Evolutionary conservation across 306 rosid species (phyloP), one percentile per base, ranked within the genome.

Genomic region (Sophora flavescens): DNA sequence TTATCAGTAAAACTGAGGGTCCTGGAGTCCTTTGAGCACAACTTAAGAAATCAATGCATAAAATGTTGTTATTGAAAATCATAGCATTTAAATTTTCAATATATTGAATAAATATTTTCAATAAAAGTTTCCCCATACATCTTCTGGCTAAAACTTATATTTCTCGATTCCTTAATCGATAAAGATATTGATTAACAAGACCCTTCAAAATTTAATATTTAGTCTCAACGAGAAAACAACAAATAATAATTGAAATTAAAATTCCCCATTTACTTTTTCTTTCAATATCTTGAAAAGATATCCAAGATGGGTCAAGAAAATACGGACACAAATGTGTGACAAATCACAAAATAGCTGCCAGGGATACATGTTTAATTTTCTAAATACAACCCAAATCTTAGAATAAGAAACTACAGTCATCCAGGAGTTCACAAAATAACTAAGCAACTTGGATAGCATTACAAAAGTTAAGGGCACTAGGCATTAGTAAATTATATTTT

Each of bases 331-430:
- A 74, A 68, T 60, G 77, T 77, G 83, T 74, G 50, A n/a, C n/a
- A n/a, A n/a, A n/a, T n/a, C n/a, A n/a, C n/a, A n/a, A n/a, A n/a
- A n/a, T n/a, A n/a, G n/a, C n/a, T n/a, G n/a, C 72, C 74, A 79
- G 36, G 41, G 68, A 67, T 74, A 75, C 50, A 36, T 4, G 69
- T 64, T 77, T 45, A 57, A 53, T 77, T 26, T 66, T 86, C 86
- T 76, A 84, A 70, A 36, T 79, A 82, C 82, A 75, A 50, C 76
- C 44, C 44, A 56, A 82, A 76, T 63, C 87, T 78, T 71, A 65
- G 63, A 63, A 45, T 45, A 77, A 17, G 54, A 79, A 36, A 83
- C 64, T 81, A 87, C 77, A 85, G 78, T 82, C 84, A 86, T 83
- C 88, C 80, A 42, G n/a, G 56, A 26, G 22, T 69, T 86, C 74